A percentile compares a stretch with the other conserved stretches of the same genome.
Evolutionary conservation across 495 filamentous ascomycete species (phyloP).

Genomic region (Aspergillus steynii): DNA sequence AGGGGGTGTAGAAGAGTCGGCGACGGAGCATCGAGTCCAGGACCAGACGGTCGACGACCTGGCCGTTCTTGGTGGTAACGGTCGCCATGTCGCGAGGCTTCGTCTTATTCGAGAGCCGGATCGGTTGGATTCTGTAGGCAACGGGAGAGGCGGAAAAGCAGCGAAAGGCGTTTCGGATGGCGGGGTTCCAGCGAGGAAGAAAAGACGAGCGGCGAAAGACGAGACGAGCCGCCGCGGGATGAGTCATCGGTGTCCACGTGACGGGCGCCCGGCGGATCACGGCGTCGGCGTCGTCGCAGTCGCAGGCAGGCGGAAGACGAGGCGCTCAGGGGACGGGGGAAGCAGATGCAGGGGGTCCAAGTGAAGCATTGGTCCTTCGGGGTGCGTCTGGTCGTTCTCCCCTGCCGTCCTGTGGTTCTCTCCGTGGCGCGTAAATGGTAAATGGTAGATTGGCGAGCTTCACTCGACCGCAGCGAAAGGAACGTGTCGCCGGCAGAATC

Average conservation of each 20-base stretch:
- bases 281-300: slow-evolving; percentile 21
- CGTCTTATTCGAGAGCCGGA: slow-evolving; percentile 22
- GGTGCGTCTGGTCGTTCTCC: too few species aligned
- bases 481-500: background rate
- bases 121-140: slow-evolving; percentile 13
- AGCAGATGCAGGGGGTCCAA: too few species aligned
- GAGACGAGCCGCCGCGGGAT: slow-evolving; percentile 40
- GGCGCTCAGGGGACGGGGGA: background rate
- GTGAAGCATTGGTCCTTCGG: too few species aligned
- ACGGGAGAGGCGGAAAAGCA: slow-evolving; percentile 24
- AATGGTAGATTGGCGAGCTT: too few species aligned
- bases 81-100: slow-evolving; percentile 56
- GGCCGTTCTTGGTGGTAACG: slow-evolving; percentile 77
- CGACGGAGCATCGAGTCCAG: slow-evolving; percentile 85
- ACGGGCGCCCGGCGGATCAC: background rate
- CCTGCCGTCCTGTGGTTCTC: too few species aligned
- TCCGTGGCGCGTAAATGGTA: too few species aligned
- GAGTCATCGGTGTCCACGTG: slow-evolving; percentile 47
- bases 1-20: slow-evolving; percentile 90
- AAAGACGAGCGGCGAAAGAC: slow-evolving; percentile 34
- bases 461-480: background rate
- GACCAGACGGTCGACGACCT: slow-evolving; percentile 76
- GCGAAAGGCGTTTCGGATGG: slow-evolving; percentile 8
- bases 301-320: slow-evolving; percentile 6
- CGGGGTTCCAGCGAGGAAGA: slow-evolving; percentile 18